Conservation (phyloP, 352 stramenopile species). For the Globisporangium yorkense region DNA sequence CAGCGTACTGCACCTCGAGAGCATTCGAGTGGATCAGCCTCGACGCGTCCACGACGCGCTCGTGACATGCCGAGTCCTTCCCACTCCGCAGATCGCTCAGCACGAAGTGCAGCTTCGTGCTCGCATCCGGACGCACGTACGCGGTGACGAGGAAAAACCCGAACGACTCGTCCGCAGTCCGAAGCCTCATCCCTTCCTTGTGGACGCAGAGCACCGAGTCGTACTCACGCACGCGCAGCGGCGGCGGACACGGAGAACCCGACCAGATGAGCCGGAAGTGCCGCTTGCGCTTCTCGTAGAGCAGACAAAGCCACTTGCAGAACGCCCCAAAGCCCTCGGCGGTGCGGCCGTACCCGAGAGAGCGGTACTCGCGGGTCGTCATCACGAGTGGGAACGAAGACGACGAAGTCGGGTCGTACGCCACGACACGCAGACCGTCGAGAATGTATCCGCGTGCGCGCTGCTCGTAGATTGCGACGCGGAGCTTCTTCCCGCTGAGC, state of each 20-base stretch:
- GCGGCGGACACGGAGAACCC: conserved; percentile 39
- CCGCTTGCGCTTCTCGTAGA: conserved; percentile 47
- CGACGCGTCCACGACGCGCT: conserved; percentile 16
- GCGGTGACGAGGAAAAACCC: conserved; percentile 25
- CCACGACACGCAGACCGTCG: conserved; percentile 44
- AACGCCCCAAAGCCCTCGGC: conserved; percentile 31
- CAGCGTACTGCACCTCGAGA: conserved; percentile 15
- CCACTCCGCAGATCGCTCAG: conserved; percentile 12
- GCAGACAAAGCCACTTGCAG: conserved; percentile 53
- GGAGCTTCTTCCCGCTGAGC: conserved; percentile 39
- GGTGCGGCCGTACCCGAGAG: conserved; percentile 44
- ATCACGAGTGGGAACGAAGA: conserved; percentile 28
- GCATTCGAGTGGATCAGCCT: conserved; percentile 20
- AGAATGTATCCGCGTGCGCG: conserved; percentile 37
- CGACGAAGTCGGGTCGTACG: conserved; percentile 44
- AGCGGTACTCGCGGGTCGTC: conserved; percentile 36
- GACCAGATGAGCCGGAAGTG: conserved; percentile 57
- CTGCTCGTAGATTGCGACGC: conserved; percentile 33
- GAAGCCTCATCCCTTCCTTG: conserved; percentile 43
- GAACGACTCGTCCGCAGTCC: background rate
- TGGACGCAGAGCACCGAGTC: conserved; percentile 47
- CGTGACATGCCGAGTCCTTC: conserved; percentile 16
- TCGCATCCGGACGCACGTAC: conserved; percentile 31
- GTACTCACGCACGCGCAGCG: conserved; percentile 45
- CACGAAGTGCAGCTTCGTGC: conserved; percentile 34